Percentiles rank a stretch among this genome's conserved stretches.
Conservation (phyloP, 1,284 basidiomycete species). For the Megacollybia platyphylla region DNA sequence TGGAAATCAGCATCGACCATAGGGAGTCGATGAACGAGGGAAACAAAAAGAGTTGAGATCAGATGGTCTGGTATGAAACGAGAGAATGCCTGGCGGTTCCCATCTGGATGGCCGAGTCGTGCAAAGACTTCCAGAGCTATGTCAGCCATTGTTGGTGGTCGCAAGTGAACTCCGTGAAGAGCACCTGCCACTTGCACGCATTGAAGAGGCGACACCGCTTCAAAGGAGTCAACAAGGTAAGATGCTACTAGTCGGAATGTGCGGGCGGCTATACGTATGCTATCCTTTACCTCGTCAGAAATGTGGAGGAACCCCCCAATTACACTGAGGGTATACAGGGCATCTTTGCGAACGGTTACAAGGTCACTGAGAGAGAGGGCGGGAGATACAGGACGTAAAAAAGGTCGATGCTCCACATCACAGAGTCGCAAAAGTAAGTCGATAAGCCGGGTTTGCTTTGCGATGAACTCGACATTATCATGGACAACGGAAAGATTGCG, state of each 20-base stretch:
- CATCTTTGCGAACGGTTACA: constrained; percentile 68
- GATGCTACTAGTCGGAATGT: constrained; percentile 64
- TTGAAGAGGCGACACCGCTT: constrained; percentile 50
- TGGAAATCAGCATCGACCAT: constrained; percentile 68
- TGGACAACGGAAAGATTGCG: constrained; percentile 72
- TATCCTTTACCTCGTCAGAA: constrained; percentile 18
- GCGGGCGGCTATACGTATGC: constrained; percentile 36
- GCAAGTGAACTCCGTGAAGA: constrained; percentile 25
- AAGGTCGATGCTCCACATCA: constrained; percentile 27
- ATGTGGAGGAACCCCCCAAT: constrained; percentile 45
- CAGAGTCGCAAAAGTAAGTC: constrained; percentile 61
- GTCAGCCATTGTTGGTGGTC: constrained; percentile 56
- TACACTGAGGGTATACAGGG: constrained; percentile 61
- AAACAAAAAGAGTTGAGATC: constrained; percentile 52
- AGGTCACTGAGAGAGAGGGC: constrained; percentile 61
- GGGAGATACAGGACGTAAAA: constrained; percentile 33
- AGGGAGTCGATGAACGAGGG: constrained; percentile 75
- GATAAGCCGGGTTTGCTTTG: constrained; percentile 51
- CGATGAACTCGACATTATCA: constrained; percentile 66
- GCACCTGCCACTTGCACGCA: constrained; percentile 38
- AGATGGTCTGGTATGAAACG: constrained; percentile 42
- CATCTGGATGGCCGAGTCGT: constrained; percentile 63
- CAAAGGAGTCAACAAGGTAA: constrained; percentile 60
- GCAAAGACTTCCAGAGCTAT: constrained; percentile 78
- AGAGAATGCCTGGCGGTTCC: constrained; percentile 68